phyloP scores from a whole-genome alignment of 805 yeast species.

The Ogataea trehalophila region DNA sequence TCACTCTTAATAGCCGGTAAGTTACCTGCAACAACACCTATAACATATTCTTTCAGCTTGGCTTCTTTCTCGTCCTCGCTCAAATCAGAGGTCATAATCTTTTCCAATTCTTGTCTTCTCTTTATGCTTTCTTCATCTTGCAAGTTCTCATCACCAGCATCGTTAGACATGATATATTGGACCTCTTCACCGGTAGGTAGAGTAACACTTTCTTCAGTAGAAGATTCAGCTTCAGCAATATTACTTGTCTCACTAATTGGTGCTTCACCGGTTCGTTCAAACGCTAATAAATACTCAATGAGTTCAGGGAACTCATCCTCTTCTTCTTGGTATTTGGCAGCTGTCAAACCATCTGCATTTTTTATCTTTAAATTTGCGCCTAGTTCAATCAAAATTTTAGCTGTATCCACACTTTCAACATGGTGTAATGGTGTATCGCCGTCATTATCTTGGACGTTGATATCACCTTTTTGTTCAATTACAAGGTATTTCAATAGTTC shows the following conservation, averaged over 20 bases:
- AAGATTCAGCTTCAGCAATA: not conserved
- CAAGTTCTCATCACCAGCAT: slow-evolving; percentile 30
- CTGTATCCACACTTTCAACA: slow-evolving; percentile 66
- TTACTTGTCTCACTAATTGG: not conserved
- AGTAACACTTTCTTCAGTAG: slow-evolving; percentile 5
- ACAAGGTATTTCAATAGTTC: slow-evolving; percentile 60
- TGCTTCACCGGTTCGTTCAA: slow-evolving; percentile 20
- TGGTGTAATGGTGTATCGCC: slow-evolving; percentile 97
- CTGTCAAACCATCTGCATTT: slow-evolving; percentile 72
- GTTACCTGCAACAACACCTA: slow-evolving; percentile 55
- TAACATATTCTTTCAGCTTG: slow-evolving; percentile 62
- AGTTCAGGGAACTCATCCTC: slow-evolving; percentile 84
- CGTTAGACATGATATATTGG: slow-evolving; percentile 52
- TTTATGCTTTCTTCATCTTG: slow-evolving; percentile 45
- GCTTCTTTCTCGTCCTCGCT: slow-evolving; percentile 80
- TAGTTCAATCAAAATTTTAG: slow-evolving; percentile 58
- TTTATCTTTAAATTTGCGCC: slow-evolving; percentile 59
- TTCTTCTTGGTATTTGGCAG: slow-evolving; percentile 71
- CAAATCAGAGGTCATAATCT: slow-evolving; percentile 41
- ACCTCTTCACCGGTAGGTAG: slow-evolving; percentile 40
- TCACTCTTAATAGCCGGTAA: slow-evolving; percentile 18
- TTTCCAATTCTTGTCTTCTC: slow-evolving; percentile 60
- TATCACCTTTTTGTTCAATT: slow-evolving; percentile 57
- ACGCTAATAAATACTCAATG: slow-evolving; percentile 51
- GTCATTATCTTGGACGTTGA: slow-evolving; percentile 77